A percentile compares a stretch with the other conserved stretches of the same genome.
These are phyloP conservation scores for Psilocybe sp. DNA, from an alignment of 768 basidiomycete genomes.

Conservation along the genomic window DNA sequence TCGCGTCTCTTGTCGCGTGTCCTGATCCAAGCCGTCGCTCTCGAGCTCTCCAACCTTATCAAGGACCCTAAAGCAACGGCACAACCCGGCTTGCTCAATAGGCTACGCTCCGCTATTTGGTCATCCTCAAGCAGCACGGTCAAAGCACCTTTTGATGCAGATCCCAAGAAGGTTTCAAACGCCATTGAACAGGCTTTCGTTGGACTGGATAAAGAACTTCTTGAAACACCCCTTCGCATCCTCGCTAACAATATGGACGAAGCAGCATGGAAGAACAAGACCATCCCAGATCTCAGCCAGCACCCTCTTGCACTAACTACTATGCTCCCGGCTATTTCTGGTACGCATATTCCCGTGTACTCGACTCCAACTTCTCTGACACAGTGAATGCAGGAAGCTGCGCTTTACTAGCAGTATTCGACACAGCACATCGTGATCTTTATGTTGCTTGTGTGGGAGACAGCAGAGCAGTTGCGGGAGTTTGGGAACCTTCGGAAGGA, in stretches of 20 bases:
- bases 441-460: slow-evolving; percentile 94
- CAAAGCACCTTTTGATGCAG: slow-evolving; percentile 25
- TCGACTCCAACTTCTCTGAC: slow-evolving; percentile 12
- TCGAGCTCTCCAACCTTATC: slow-evolving; percentile 64
- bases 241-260: slow-evolving; percentile 57
- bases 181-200: slow-evolving; percentile 79
- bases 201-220: slow-evolving; percentile 81
- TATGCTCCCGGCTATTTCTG: slow-evolving; percentile 84
- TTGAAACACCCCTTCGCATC: slow-evolving; percentile 72
- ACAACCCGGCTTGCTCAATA: slow-evolving; percentile 30
- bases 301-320: slow-evolving; percentile 68
- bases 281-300: slow-evolving; percentile 62
- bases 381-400: slow-evolving; percentile 65
- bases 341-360: slow-evolving; percentile 29
- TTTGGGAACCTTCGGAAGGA: slow-evolving; percentile 64
- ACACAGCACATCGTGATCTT: slow-evolving; percentile 76
- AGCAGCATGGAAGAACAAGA: slow-evolving; percentile 46
- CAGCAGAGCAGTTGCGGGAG: slow-evolving; percentile 91
- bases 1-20: slow-evolving; percentile 79
- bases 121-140: slow-evolving; percentile 23
- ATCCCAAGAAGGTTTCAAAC: slow-evolving; percentile 53
- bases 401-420: slow-evolving; percentile 84
- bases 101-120: slow-evolving; percentile 38
- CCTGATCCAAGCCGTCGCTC: slow-evolving; percentile 79
- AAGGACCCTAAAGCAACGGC: slow-evolving; percentile 29